Base-by-base conservation (phyloP, 805 yeast genomes). In the Clavispora phyllophila region DNA sequence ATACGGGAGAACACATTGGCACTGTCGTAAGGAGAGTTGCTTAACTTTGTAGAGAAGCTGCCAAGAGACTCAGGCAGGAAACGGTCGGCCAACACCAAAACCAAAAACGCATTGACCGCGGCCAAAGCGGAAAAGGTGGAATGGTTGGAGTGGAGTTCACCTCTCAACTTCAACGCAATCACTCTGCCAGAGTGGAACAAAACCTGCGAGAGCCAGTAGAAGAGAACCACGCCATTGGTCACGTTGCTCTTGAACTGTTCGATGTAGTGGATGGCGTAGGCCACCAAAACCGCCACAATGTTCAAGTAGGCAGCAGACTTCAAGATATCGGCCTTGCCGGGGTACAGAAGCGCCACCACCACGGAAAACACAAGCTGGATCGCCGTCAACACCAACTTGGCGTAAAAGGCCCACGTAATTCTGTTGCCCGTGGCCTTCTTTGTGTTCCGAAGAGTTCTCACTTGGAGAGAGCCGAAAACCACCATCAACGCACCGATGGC, bases 191-290 rank as follows among this genome's bases (percentile, higher is more conserved):
- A 43, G 18, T 76, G 76, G 27, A 79, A 66, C 5, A 82, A 41
- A 0, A 75, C 52, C 32, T 75, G 69, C 44, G 81, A 69, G 37
- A 84, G 65, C 96, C 96, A 91, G 63, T 78, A 91, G 48, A 83
- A 71, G 31, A 91, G 73, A 37, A 89, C 64, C 0, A 78, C 69
- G 2, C 91, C 83, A 51, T 75, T 78, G 1, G 96, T 80, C 18
- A 86, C 76, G 34, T 65, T 72, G 9, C 81, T 58, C 58, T 85
- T 79, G 61, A 73, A 77, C 55, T 80, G 83, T 59, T 91, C 97
- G 45, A 84, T 58, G 62, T 80, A 84, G 44, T 87, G 84, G 27
- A 88, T 62, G 3, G 66, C 62, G 14, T 76, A 58, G 0, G 80
- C 84, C 5, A 84, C 75, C 2, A 72, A 38, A 12, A 78, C 58